Percentiles rank a stretch among this genome's conserved stretches.
Conservation (phyloP, 2,329 filamentous ascomycete genomes). For the Didymella segeticola region DNA sequence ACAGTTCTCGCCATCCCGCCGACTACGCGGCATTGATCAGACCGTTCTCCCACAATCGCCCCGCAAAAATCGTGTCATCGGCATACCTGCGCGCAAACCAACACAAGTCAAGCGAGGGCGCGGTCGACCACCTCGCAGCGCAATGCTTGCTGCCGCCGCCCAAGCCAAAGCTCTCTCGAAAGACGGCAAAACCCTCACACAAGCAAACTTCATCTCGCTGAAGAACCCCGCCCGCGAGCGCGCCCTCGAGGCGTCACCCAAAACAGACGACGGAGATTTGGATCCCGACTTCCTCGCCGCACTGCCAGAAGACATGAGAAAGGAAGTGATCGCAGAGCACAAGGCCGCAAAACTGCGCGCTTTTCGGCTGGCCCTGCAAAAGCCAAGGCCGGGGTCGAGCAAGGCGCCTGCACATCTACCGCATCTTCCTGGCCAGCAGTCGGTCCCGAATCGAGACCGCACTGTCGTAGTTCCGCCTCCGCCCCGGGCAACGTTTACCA, state of each 20-base stretch:
- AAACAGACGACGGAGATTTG: constrained; percentile 20
- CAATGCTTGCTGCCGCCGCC: constrained; percentile 55
- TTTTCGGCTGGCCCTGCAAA: constrained; percentile 38
- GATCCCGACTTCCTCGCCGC: constrained; percentile 76
- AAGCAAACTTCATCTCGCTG: constrained; percentile 72
- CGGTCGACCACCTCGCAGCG: constrained; percentile 52
- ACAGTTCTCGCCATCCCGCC: constrained; percentile 38
- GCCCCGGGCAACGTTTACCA: constrained; percentile 67
- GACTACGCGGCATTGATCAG: constrained; percentile 46
- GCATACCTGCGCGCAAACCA: constrained; percentile 59
- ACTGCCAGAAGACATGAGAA: constrained; percentile 71
- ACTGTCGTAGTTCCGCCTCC: constrained; percentile 57
- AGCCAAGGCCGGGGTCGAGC: neutral
- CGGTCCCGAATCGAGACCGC: neutral
- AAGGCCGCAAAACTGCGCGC: constrained; percentile 43
- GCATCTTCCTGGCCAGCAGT: neutral
- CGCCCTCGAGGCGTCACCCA: constrained; percentile 30
- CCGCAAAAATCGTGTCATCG: constrained; percentile 62
- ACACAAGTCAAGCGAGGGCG: constrained; percentile 73
- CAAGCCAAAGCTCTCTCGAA: constrained; percentile 53
- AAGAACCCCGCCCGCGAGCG: constrained; percentile 29
- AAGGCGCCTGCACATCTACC: neutral
- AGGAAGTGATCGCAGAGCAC: constrained; percentile 79
- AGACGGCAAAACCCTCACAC: constrained; percentile 60
- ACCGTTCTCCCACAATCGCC: constrained; percentile 49